phyloP scores from a whole-genome alignment of 2,329 filamentous ascomycete species.

The Raffaelea arxii region DNA sequence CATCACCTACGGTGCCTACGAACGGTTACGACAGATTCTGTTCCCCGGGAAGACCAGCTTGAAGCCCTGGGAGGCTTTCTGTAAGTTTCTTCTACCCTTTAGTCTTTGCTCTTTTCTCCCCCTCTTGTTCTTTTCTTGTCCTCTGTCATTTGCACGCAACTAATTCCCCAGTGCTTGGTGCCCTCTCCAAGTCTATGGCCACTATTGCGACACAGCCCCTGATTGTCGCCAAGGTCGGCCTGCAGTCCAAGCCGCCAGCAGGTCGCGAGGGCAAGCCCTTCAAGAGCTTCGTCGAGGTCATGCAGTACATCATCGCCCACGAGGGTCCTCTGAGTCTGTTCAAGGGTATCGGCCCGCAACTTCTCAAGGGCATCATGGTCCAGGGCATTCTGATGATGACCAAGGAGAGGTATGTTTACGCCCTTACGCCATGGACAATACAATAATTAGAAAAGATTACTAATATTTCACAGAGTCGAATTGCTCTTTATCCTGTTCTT shows the following conservation, averaged over 20 bases:
- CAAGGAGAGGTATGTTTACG: slow-evolving; percentile 78
- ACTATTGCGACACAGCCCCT: slow-evolving; percentile 89
- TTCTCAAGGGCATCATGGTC: slow-evolving; percentile 84
- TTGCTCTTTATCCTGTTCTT: slow-evolving; percentile 79
- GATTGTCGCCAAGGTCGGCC: slow-evolving; percentile 93
- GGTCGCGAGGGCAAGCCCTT: slow-evolving; percentile 81
- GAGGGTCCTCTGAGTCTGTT: slow-evolving; percentile 80
- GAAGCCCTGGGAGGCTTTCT: slow-evolving; percentile 78
- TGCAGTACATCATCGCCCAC: slow-evolving; percentile 84
- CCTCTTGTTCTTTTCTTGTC: background rate
- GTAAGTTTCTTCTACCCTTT: slow-evolving; percentile 51
- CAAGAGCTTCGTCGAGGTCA: slow-evolving; percentile 86
- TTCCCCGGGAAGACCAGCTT: slow-evolving; percentile 70
- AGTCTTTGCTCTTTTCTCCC: background rate
- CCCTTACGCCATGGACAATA: too few relatives aligned
- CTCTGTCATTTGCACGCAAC: background rate
- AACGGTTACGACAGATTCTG: slow-evolving; percentile 67
- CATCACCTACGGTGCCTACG: slow-evolving; percentile 96
- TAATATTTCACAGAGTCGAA: slow-evolving; percentile 55
- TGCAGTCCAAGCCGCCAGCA: slow-evolving; percentile 87
- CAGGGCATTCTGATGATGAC: slow-evolving; percentile 99
- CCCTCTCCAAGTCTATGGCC: slow-evolving; percentile 84
- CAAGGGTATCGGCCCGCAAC: slow-evolving; percentile 92
- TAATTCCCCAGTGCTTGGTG: slow-evolving; percentile 63
- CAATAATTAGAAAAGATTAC: too few relatives aligned